Conservation (phyloP, 371 early-diverging fungal genomes). For the Rhizomucor miehei region DNA sequence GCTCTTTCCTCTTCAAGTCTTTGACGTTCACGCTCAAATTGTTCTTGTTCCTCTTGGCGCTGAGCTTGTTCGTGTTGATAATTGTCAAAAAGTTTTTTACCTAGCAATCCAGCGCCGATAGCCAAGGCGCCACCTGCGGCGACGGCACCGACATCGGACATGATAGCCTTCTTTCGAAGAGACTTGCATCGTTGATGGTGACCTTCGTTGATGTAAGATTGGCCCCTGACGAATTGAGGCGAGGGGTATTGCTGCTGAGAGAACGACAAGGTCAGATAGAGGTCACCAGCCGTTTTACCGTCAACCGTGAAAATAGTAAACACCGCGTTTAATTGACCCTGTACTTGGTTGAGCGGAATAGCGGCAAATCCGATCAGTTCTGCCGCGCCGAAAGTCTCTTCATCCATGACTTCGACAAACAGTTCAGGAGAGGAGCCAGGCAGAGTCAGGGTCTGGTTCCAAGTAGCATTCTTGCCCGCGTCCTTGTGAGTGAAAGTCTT, state of each 20-base stretch:
- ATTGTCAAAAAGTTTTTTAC: conserved; percentile 47
- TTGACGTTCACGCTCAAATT: conserved; percentile 1
- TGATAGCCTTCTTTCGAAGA: conserved; percentile 41
- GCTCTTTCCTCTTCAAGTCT: conserved; percentile 20
- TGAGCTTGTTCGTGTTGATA: conserved; percentile 34
- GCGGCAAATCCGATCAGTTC: conserved; percentile 61
- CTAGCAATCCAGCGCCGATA: conserved; percentile 45
- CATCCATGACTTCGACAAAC: conserved; percentile 56
- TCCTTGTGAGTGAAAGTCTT: conserved; percentile 57
- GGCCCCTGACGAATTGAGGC: conserved; percentile 30
- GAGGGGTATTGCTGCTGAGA: conserved; percentile 13
- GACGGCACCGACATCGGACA: conserved; percentile 29
- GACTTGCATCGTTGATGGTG: conserved; percentile 52
- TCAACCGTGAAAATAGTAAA: conserved; percentile 48
- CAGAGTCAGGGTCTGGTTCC: conserved; percentile 56
- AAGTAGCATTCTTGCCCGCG: conserved; percentile 48
- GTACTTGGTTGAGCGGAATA: conserved; percentile 55
- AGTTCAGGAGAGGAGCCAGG: conserved; percentile 46
- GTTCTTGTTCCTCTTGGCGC: conserved; percentile 8
- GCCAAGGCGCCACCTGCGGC: conserved; percentile 14
- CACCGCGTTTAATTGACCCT: conserved; percentile 43
- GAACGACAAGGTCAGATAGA: conserved; percentile 52
- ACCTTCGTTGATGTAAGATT: conserved; percentile 44
- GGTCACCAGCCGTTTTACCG: conserved; percentile 45
- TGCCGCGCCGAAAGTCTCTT: conserved; percentile 38